Evolutionary conservation across 768 basidiomycete genomes (phyloP).

Genomic region (Trametes maxima): DNA sequence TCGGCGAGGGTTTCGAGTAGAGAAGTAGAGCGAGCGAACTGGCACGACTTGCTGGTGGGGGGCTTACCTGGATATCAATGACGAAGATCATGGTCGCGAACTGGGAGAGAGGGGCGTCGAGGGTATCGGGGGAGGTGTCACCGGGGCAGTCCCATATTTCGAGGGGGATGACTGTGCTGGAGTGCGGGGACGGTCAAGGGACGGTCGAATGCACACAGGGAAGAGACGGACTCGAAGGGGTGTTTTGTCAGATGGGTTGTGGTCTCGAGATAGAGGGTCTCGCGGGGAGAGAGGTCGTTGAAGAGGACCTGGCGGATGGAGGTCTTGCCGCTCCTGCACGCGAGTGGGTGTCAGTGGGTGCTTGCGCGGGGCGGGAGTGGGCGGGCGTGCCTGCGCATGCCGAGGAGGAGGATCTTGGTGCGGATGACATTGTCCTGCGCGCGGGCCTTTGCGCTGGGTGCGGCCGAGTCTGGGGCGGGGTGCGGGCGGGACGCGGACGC

Average conservation of each 20-base stretch:
- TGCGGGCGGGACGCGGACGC: slow-evolving; percentile 11
- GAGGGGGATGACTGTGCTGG: slow-evolving; percentile 86
- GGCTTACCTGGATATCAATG: slow-evolving; percentile 87
- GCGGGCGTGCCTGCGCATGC: slow-evolving; percentile 61
- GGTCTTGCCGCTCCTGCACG: slow-evolving; percentile 83
- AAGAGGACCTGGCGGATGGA: slow-evolving; percentile 93
- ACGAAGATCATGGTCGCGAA: slow-evolving; percentile 91
- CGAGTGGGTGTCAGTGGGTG: neutral
- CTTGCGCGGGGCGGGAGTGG: neutral
- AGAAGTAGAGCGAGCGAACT: neutral
- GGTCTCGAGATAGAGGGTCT: slow-evolving; percentile 88
- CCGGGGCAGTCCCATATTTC: slow-evolving; percentile 97
- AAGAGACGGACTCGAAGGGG: slow-evolving; percentile 70
- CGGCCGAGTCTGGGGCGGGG: neutral
- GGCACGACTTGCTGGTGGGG: neutral
- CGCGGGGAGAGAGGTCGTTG: slow-evolving; percentile 76
- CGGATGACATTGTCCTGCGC: slow-evolving; percentile 34
- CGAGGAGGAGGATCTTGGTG: slow-evolving; percentile 74
- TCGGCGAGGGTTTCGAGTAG: neutral
- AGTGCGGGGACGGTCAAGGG: neutral
- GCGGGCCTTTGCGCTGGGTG: neutral
- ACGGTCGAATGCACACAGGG: neutral
- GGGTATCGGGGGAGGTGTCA: slow-evolving; percentile 76
- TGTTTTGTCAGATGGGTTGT: slow-evolving; percentile 78
- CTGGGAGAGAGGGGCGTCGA: slow-evolving; percentile 72